Percentiles rank a stretch among this genome's conserved stretches.
phyloP scores from a whole-genome alignment of 768 basidiomycete genomes.

The Lentinula raphanica region DNA sequence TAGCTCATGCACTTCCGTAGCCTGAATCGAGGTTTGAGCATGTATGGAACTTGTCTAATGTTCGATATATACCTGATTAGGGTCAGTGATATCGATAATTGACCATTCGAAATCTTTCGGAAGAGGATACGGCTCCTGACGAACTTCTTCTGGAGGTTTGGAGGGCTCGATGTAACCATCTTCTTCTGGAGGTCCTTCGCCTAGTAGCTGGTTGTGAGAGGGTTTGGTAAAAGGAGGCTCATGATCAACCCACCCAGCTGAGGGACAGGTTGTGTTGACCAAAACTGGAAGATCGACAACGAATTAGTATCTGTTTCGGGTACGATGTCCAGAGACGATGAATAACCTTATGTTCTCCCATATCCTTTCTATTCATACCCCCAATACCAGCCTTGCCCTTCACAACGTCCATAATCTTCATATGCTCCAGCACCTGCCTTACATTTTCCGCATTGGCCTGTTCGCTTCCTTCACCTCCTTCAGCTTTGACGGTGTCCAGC shows the following conservation, averaged over 20 bases:
- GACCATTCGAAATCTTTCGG: slow-evolving; percentile 95
- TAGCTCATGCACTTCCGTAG: slow-evolving; percentile 87
- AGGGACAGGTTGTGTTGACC: slow-evolving; percentile 97
- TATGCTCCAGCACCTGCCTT: slow-evolving; percentile 62
- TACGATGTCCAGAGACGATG: not conserved
- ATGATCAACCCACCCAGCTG: slow-evolving; percentile 51
- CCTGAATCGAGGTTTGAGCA: slow-evolving; percentile 37
- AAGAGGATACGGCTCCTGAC: slow-evolving; percentile 82
- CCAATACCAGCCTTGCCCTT: slow-evolving; percentile 77
- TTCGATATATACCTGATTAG: slow-evolving; percentile 54
- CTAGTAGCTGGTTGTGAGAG: slow-evolving; percentile 27
- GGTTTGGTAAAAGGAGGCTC: not conserved
- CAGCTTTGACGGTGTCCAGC: slow-evolving; percentile 58
- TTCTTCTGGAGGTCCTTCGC: slow-evolving; percentile 55
- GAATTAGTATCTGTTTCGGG: slow-evolving; percentile 2
- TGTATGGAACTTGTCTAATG: not conserved
- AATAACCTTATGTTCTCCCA: slow-evolving; percentile 77
- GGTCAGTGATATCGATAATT: slow-evolving; percentile 70
- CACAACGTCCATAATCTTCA: slow-evolving; percentile 81
- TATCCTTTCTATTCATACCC: slow-evolving; percentile 72
- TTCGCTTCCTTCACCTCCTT: slow-evolving; percentile 39
- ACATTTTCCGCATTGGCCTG: slow-evolving; percentile 63
- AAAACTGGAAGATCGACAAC: slow-evolving; percentile 60
- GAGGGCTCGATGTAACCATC: slow-evolving; percentile 91
- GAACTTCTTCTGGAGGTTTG: slow-evolving; percentile 69